Percentiles rank a stretch among this genome's conserved stretches.
Conservation (phyloP, 2,329 filamentous ascomycete species). For the Exserohilum rostratum region DNA sequence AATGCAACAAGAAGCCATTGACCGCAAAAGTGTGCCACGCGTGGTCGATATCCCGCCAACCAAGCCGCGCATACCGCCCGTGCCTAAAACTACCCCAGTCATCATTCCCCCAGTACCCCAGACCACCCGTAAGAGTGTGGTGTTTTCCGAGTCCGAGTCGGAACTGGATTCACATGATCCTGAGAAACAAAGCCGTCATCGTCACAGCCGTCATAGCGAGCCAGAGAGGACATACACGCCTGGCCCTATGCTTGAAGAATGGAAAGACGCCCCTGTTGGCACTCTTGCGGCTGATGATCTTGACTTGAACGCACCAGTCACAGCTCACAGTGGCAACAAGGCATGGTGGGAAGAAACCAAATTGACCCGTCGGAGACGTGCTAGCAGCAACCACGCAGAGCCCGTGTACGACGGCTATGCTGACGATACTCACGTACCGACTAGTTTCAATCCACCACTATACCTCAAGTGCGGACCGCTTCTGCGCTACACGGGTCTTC, state of each 20-base stretch:
- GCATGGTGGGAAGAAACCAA: constrained; percentile 78
- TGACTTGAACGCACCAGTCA: constrained; percentile 46
- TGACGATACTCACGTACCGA: constrained; percentile 68
- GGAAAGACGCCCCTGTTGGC: constrained; percentile 51
- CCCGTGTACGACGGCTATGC: constrained; percentile 70
- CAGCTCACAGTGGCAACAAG: constrained; percentile 38
- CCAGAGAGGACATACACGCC: constrained; percentile 61
- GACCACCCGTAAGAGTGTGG: constrained; percentile 49
- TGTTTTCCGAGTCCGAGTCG: constrained; percentile 43
- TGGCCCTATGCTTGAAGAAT: constrained; percentile 65
- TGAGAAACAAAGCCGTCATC: constrained; percentile 37
- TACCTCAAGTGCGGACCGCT: constrained; percentile 91
- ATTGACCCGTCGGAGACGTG: constrained; percentile 51
- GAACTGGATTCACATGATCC: constrained; percentile 27
- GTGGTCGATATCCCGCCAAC: constrained; percentile 37
- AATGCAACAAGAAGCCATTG: constrained; percentile 48
- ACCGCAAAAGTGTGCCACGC: constrained; percentile 42
- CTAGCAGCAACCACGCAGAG: constrained; percentile 38
- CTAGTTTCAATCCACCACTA: constrained; percentile 80
- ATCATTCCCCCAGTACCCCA: constrained; percentile 35
- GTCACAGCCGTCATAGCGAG: constrained; percentile 50
- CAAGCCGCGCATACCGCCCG: constrained; percentile 28
- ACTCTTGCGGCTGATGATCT: constrained; percentile 52
- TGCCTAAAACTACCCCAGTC: constrained; percentile 18
- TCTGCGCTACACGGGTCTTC: constrained; percentile 85